Evolutionary conservation across 2,329 filamentous ascomycete species (phyloP).

Genomic region (Sporothrix pallida): DNA sequence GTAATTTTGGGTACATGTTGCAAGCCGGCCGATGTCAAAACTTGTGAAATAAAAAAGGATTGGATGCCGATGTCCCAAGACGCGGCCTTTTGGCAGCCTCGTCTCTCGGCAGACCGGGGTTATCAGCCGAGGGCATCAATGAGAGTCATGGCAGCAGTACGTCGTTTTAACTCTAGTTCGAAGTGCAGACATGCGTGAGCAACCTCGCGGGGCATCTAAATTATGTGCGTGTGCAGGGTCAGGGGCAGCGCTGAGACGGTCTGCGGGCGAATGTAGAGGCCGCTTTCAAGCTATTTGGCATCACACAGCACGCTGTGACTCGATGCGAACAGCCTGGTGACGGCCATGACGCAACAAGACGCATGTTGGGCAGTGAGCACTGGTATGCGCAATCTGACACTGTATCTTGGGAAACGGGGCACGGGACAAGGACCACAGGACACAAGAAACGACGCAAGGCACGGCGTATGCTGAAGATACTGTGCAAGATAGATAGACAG

Average conservation of each 20-base stretch:
- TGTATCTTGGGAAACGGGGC: not conserved
- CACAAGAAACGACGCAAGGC: not conserved
- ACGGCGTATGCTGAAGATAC: not conserved
- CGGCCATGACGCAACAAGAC: conserved; percentile 12
- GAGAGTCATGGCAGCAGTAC: not conserved
- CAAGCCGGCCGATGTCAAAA: not conserved
- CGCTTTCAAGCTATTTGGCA: conserved; percentile 9
- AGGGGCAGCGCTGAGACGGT: not conserved
- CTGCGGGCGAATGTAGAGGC: not conserved
- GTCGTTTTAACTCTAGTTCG: no score
- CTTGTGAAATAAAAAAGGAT: not conserved
- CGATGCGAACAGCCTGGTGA: not conserved
- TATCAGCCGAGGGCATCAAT: not conserved
- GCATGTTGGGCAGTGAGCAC: not conserved
- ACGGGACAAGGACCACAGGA: not conserved
- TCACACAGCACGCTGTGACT: not conserved
- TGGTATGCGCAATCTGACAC: not conserved
- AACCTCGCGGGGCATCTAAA: not conserved
- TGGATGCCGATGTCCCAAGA: not conserved
- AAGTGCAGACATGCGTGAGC: not conserved
- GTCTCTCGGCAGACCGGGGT: not conserved
- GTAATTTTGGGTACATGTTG: not conserved
- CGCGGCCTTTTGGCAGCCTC: conserved; percentile 23
- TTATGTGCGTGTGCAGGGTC: not conserved
- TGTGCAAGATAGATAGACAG: not conserved